These are phyloP conservation scores for Ceratobasidium theobromae DNA, from an alignment of 1,284 basidiomycete species.

Conservation along the genomic window DNA sequence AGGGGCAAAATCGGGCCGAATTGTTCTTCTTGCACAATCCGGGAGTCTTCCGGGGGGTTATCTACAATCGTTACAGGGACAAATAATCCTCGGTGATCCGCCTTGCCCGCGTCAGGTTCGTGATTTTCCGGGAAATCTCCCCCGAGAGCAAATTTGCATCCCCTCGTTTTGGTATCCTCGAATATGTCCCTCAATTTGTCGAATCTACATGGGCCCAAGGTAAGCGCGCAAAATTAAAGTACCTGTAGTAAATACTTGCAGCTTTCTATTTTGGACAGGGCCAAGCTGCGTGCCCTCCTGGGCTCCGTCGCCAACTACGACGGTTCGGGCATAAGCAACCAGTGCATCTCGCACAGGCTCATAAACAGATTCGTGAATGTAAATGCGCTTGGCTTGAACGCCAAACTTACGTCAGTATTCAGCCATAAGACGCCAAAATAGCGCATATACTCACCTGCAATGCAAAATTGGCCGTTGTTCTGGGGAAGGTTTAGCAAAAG, in stretches of 20 bases:
- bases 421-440: neutral
- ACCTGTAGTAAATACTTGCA: neutral
- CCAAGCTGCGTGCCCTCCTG: slow-evolving; percentile 11
- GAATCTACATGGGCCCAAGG: neutral
- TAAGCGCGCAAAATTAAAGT: neutral
- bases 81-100: slow-evolving; percentile 9
- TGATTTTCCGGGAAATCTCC: neutral
- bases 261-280: slow-evolving; percentile 25
- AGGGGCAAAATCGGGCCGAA: slow-evolving; percentile 28
- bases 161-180: neutral
- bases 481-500: neutral
- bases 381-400: slow-evolving; percentile 22
- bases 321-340: neutral
- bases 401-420: neutral
- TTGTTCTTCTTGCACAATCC: slow-evolving; percentile 18
- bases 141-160: slow-evolving; percentile 24
- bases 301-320: slow-evolving; percentile 6
- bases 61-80: slow-evolving; percentile 20
- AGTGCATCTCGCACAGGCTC: slow-evolving; percentile 16
- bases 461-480: slow-evolving; percentile 30
- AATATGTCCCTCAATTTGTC: slow-evolving; percentile 11
- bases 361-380: slow-evolving; percentile 25
- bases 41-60: slow-evolving; percentile 21
- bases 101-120: slow-evolving; percentile 5
- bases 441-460: slow-evolving; percentile 5